Evolutionary conservation across 805 yeast species (phyloP).

Genomic region (Yueomyces sp.): DNA sequence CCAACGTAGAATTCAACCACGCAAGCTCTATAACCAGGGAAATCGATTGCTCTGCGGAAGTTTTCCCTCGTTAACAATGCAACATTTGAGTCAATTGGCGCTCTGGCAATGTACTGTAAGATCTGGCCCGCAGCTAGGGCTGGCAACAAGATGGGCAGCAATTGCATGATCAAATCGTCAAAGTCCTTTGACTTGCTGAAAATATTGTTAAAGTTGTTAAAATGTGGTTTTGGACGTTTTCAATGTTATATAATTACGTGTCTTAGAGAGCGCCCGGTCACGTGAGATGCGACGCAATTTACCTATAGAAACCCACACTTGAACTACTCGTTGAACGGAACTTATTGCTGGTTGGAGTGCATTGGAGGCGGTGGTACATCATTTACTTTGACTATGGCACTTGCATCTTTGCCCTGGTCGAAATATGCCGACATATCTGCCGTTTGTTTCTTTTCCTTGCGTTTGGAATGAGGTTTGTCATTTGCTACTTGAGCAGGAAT

Average conservation of each 20-base stretch:
- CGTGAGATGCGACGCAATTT: no score
- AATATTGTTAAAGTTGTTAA: neutral
- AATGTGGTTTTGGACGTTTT: neutral
- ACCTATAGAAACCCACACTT: no score
- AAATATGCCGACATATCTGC: constrained; percentile 17
- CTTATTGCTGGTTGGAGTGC: no score
- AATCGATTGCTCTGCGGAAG: constrained; percentile 25
- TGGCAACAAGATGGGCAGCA: neutral
- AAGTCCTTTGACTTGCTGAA: constrained; percentile 30
- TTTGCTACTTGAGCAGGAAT: constrained; percentile 7
- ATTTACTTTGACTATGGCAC: neutral
- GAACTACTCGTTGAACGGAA: no score
- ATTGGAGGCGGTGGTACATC: constrained; percentile 6
- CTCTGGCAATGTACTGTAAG: neutral
- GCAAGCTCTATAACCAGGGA: constrained; percentile 49
- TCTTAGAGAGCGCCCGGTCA: neutral
- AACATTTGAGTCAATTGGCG: neutral
- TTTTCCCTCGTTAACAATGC: neutral
- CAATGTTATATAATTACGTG: neutral
- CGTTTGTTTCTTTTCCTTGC: neutral
- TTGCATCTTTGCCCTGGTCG: constrained; percentile 20
- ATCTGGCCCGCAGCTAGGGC: neutral
- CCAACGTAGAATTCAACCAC: constrained; percentile 84
- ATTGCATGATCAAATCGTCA: neutral
- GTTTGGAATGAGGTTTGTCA: constrained; percentile 8